Evolutionary conservation across 306 rosid genomes (phyloP).

Genomic region (Cicer arietinum): DNA sequence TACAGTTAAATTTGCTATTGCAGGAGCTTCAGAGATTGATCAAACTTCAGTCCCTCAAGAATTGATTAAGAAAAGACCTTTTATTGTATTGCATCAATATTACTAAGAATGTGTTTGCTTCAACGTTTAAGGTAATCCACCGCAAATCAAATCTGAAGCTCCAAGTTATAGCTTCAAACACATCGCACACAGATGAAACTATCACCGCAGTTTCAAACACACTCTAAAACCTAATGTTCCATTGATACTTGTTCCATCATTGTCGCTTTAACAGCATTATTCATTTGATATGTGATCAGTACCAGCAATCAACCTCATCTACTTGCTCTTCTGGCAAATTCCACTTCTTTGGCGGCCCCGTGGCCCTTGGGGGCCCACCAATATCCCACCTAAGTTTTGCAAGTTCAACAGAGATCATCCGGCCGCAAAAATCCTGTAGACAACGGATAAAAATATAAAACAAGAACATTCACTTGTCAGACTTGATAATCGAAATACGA

Average conservation of each 20-base stretch:
- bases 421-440: constrained; percentile 65
- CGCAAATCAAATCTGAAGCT: background rate
- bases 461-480: background rate
- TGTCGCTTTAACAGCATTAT: constrained; percentile 33
- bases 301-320: constrained; percentile 91
- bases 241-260: constrained; percentile 20
- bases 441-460: constrained; percentile 23
- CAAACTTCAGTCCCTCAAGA: background rate
- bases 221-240: background rate
- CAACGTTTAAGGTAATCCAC: too few relatives aligned
- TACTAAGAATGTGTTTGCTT: background rate
- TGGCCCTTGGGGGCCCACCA: constrained; percentile 54
- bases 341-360: constrained; percentile 78
- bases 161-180: constrained; percentile 1
- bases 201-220: background rate
- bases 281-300: constrained; percentile 54
- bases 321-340: constrained; percentile 54
- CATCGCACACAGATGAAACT: background rate
- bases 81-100: constrained; percentile 23
- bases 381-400: constrained; percentile 67
- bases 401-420: constrained; percentile 68
- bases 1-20: background rate
- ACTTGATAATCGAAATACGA: constrained; percentile 10
- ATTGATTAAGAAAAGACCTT: constrained; percentile 10
- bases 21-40: background rate